Base-by-base conservation (phyloP, 176 grass and related monocot species). In the Triticum urartu region DNA sequence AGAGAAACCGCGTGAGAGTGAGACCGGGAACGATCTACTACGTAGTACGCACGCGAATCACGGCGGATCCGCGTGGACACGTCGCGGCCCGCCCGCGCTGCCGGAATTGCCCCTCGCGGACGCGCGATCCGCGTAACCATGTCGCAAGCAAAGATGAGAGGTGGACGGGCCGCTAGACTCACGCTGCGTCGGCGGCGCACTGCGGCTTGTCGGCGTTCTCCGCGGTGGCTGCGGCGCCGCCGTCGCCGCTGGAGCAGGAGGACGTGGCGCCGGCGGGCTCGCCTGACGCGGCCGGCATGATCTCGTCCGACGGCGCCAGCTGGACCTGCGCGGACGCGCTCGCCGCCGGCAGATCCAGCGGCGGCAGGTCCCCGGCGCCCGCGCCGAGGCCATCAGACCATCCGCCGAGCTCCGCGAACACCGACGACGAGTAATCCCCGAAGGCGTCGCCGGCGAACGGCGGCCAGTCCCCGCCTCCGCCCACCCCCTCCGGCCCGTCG, bases 171-270 rank as follows among this genome's bases (percentile, higher is more conserved):
- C 6, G 34, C 34, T 64, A 9, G 60, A 97, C 95, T 97, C 89
- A 97, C 95, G 84, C 86, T 97, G 88, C 74, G 15, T 92, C 93
- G 77, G 81, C 61, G 65, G 50, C 42, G 33, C 63, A n/a, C 54
- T 73, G 82, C 64, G 60, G 90, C 90, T 77, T 87, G 72, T 47
- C 93, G 71, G 65, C 84, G 80, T 21, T 71, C 59, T 81, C 72
- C 21, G 34, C 65, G 58, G 60, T 69, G 42, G 82, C 64, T 11
- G 28, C 83, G 9, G 10, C 63, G 1, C 74, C 63, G 1, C 74
- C 85, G 12, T 35, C 89, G 33, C 88, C 93, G 91, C 93, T 95
- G 1, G 93, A 95, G 91, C 93, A 89, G 11, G 93, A 95, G 54
- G 87, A 89, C 63, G 75, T 83, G 1, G 25, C 84, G 76, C 24